Evolutionary conservation across 208 protist genomes (phyloP).

Genomic region (Acanthamoeba healyi): DNA sequence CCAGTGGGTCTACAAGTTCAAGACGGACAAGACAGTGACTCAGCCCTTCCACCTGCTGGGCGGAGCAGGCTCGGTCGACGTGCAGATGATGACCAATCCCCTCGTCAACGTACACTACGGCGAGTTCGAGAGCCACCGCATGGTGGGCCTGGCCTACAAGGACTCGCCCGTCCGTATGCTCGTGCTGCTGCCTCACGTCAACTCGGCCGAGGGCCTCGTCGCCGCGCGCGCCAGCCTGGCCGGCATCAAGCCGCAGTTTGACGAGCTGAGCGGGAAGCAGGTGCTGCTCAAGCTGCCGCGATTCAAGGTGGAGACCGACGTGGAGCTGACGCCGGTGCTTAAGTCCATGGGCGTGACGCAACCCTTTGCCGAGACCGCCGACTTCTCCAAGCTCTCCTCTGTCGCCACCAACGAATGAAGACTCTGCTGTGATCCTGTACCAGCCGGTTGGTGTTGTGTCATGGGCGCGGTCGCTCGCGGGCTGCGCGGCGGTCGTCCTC

Average conservation of each 20-base stretch:
- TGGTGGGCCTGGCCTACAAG: slow-evolving; percentile 14
- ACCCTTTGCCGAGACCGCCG: not conserved
- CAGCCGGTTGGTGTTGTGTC: too few species aligned
- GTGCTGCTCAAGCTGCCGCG: not conserved
- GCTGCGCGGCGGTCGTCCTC: not conserved
- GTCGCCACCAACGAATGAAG: too few species aligned
- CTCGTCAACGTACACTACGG: not conserved
- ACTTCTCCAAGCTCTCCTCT: not conserved
- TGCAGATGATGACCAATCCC: slow-evolving; percentile 1
- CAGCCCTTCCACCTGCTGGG: not conserved
- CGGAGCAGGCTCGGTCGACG: not conserved
- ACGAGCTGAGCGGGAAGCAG: not conserved
- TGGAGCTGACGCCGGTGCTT: not conserved
- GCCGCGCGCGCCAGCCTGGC: not conserved
- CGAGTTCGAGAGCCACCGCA: not conserved
- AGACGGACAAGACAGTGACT: not conserved
- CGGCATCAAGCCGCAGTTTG: not conserved
- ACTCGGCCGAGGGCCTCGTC: not conserved
- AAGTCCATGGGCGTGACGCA: not conserved
- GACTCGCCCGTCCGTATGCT: not conserved
- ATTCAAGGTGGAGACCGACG: not conserved
- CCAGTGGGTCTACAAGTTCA: not conserved
- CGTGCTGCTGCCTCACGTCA: not conserved
- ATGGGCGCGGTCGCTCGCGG: too few species aligned
- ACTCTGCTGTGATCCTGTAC: too few species aligned